phyloP scores from a whole-genome alignment of 345 rosid genomes.

The Aethionema arabicum region DNA sequence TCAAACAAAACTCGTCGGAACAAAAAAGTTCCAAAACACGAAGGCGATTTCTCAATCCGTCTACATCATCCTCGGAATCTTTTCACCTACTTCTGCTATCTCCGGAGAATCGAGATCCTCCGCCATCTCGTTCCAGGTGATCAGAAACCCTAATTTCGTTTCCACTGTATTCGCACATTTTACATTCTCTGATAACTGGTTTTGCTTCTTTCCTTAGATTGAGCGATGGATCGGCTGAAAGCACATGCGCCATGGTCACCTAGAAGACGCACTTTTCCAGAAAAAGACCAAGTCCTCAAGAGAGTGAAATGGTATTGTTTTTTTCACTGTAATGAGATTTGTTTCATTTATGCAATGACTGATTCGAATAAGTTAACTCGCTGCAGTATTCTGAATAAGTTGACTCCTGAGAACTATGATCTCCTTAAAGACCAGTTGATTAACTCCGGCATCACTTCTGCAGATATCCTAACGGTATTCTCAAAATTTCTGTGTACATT shows the following conservation, averaged over 20 bases:
- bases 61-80: conserved; percentile 52
- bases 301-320: conserved; percentile 78
- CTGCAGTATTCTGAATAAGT: conserved; percentile 79
- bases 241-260: conserved; percentile 97
- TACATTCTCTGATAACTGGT: too few species aligned
- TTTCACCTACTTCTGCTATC: conserved; percentile 47
- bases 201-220: too few species aligned
- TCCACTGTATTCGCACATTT: too few species aligned
- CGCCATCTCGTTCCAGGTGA: conserved; percentile 18
- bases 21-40: too few species aligned
- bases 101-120: conserved; percentile 40
- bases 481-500: background rate
- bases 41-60: conserved; percentile 22
- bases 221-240: conserved; percentile 42
- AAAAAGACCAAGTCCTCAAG: conserved; percentile 80
- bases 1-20: background rate
- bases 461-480: conserved; percentile 66
- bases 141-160: too few species aligned
- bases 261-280: conserved; percentile 73
- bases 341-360: conserved; percentile 1
- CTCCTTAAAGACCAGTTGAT: conserved; percentile 86
- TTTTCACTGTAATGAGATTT: background rate
- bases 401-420: conserved; percentile 90
- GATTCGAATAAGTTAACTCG: conserved; percentile 5
- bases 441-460: conserved; percentile 79